Conservation (phyloP, 1,284 basidiomycete species). For the Rhizoctonia solani region DNA sequence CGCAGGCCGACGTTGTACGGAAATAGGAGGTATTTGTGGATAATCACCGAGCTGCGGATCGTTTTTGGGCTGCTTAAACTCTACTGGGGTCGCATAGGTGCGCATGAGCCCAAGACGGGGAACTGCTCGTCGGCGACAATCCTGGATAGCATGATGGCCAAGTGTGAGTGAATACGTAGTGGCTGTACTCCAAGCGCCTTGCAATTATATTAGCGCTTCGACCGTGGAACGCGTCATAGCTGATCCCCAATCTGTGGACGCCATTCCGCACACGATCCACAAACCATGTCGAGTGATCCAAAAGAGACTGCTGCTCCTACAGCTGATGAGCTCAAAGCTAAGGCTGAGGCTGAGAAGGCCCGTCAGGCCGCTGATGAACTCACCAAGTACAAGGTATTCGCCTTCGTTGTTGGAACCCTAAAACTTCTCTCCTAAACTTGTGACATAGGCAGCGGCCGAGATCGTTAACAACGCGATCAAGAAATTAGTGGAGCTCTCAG, state of each 20-base stretch:
- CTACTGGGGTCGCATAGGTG: conserved; percentile 42
- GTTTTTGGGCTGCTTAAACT: conserved; percentile 36
- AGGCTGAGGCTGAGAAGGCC: conserved; percentile 46
- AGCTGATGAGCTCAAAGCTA: conserved; percentile 33
- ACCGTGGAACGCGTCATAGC: conserved; percentile 31
- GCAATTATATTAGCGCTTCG: conserved; percentile 6
- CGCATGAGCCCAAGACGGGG: conserved; percentile 43
- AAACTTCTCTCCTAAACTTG: conserved; percentile 18
- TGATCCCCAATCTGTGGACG: conserved; percentile 22
- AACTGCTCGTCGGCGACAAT: conserved; percentile 39
- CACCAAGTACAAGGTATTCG: conserved; percentile 77
- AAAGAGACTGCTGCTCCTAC: conserved; percentile 18
- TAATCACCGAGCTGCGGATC: conserved; percentile 76
- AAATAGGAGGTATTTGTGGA: conserved; percentile 73
- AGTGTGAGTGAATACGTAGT: background rate
- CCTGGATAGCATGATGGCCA: conserved; percentile 19
- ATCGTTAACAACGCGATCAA: conserved; percentile 86
- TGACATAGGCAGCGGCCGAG: conserved; percentile 77
- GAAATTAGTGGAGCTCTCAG: conserved; percentile 74
- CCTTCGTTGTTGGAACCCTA: conserved; percentile 20
- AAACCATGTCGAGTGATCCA: conserved; percentile 28
- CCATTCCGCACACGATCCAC: conserved; percentile 2
- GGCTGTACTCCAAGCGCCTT: conserved; percentile 10
- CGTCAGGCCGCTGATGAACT: conserved; percentile 64
- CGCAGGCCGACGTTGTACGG: conserved; percentile 67